Conservation (phyloP, 768 basidiomycete species). For the Tremella mesenterica region DNA sequence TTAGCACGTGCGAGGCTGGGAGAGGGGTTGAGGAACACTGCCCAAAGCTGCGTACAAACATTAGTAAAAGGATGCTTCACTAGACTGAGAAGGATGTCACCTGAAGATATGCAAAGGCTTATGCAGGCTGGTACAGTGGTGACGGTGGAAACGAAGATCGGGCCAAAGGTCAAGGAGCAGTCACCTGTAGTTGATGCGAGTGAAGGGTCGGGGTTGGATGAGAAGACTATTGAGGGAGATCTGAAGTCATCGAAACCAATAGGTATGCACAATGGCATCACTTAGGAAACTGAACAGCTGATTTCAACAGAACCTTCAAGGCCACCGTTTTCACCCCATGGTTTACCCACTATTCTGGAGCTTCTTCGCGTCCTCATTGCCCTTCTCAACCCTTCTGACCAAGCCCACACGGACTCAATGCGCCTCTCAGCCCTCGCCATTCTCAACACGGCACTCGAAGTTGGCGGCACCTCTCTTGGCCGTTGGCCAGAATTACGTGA, state of each 20-base stretch:
- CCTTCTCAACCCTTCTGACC: conserved; percentile 87
- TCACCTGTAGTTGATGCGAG: conserved; percentile 40
- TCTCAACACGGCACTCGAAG: conserved; percentile 78
- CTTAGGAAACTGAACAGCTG: conserved; percentile 4
- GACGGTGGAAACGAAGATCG: conserved; percentile 20
- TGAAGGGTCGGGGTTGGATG: background rate
- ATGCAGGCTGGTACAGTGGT: conserved; percentile 11
- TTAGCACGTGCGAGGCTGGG: conserved; percentile 88
- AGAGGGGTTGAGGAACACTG: conserved; percentile 31
- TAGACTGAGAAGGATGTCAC: conserved; percentile 49
- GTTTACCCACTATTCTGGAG: conserved; percentile 84
- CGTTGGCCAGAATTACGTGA: conserved; percentile 66
- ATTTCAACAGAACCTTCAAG: too few species aligned
- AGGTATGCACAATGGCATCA: background rate
- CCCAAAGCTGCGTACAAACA: conserved; percentile 71
- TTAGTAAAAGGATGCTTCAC: conserved; percentile 75
- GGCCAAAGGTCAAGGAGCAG: background rate
- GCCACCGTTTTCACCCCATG: conserved; percentile 53
- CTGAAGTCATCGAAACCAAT: background rate
- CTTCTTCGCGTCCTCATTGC: conserved; percentile 89
- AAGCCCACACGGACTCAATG: conserved; percentile 92
- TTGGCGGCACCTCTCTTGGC: conserved; percentile 65
- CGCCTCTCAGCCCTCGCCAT: conserved; percentile 78
- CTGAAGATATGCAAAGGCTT: conserved; percentile 23
- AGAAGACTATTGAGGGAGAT: background rate